These are phyloP conservation scores for Discostella stelligeroides DNA, from an alignment of 108 stramenopile species.

Conservation along the genomic window DNA sequence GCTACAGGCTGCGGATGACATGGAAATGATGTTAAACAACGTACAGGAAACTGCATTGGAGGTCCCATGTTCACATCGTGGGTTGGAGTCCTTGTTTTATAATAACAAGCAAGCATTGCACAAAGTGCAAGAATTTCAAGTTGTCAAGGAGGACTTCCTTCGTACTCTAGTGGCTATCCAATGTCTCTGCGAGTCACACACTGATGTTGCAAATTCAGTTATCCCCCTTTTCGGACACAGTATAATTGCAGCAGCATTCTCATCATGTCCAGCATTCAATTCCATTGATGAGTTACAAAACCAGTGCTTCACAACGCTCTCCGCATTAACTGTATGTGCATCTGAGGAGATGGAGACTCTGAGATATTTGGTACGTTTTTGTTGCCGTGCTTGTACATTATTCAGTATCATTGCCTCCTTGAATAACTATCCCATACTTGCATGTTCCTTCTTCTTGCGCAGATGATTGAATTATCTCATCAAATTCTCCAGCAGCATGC, in stretches of 20 bases:
- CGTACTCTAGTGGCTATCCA: slow-evolving; percentile 58
- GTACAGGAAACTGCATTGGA: slow-evolving; percentile 13
- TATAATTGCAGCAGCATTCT: slow-evolving; percentile 58
- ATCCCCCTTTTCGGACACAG: slow-evolving; percentile 55
- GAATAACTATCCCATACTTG: no score
- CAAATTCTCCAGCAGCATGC: no score
- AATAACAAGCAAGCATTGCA: slow-evolving; percentile 58
- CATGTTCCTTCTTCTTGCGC: no score
- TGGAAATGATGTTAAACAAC: slow-evolving; percentile 69
- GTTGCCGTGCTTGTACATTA: no score
- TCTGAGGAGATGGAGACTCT: no score
- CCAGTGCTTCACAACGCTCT: no score
- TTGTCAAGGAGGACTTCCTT: slow-evolving; percentile 49
- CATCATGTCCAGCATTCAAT: slow-evolving; percentile 51
- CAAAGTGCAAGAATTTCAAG: slow-evolving; percentile 32
- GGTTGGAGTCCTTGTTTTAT: no score
- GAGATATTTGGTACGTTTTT: no score
- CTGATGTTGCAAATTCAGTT: slow-evolving; percentile 81
- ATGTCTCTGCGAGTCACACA: slow-evolving; percentile 65
- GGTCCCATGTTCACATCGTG: slow-evolving; percentile 31
- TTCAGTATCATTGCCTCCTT: no score
- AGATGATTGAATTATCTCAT: no score
- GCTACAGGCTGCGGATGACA: slow-evolving; percentile 78
- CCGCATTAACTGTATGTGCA: no score
- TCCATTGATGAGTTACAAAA: slow-evolving; percentile 37